These are phyloP conservation scores for Neurospora discreta DNA, from an alignment of 495 filamentous ascomycete genomes.

Conservation along the genomic window DNA sequence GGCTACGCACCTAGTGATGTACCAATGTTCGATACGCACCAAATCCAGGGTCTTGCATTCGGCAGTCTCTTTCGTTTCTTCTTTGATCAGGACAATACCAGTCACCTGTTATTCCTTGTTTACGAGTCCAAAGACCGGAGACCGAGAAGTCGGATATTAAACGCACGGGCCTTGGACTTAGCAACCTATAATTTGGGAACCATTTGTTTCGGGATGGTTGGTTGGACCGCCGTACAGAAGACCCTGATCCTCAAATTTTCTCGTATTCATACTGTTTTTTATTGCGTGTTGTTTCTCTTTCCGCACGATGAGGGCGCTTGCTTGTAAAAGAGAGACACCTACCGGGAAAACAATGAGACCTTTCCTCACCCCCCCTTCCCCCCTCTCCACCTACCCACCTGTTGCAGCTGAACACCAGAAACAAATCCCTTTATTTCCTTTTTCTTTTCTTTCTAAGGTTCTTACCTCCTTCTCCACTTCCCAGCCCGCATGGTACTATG, in stretches of 20 bases:
- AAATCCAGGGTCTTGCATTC: no score
- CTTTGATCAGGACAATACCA: neutral
- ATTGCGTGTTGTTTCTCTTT: no score
- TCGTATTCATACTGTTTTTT: no score
- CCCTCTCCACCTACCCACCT: neutral
- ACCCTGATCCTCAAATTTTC: neutral
- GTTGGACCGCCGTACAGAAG: neutral
- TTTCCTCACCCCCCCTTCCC: neutral
- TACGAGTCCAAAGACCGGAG: neutral
- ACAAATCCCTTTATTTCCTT: neutral
- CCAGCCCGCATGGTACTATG: neutral
- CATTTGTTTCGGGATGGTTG: neutral
- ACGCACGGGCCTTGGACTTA: neutral
- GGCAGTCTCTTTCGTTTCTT: neutral
- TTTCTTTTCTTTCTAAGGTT: neutral
- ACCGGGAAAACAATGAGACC: neutral
- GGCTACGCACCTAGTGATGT: no score
- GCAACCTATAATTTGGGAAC: neutral
- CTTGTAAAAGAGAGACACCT: neutral
- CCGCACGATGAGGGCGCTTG: no score
- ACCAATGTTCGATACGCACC: no score
- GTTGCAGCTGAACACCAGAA: neutral
- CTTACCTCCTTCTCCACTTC: neutral
- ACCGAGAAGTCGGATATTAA: neutral
- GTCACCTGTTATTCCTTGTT: neutral